A percentile compares a stretch with the other conserved stretches of the same genome.
Conservation (phyloP, 106 monocot species). For the Alisma plantagoaquatica region DNA sequence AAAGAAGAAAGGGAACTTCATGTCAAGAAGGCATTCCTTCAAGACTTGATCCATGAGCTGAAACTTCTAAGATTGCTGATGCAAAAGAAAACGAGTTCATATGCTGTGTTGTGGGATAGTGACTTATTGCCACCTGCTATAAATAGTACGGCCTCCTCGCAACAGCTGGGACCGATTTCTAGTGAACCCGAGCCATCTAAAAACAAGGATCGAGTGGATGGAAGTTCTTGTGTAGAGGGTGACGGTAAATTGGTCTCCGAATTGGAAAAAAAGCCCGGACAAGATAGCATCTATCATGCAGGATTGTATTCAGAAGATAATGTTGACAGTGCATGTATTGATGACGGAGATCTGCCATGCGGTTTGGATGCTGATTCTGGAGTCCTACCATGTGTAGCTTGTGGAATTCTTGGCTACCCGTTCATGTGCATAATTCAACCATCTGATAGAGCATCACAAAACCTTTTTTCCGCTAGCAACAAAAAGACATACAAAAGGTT, state of each 20-base stretch:
- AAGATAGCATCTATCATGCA: too few relatives aligned
- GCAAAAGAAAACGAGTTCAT: conserved; percentile 31
- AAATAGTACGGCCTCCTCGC: conserved; percentile 4
- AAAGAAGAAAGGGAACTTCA: conserved; percentile 90
- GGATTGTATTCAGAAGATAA: not conserved
- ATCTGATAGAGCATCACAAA: conserved; percentile 24
- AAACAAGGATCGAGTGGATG: not conserved
- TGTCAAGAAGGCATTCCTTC: conserved; percentile 79
- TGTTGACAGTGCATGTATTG: conserved; percentile 8
- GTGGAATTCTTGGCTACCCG: conserved; percentile 96
- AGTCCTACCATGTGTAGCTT: conserved; percentile 81
- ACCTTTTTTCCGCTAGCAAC: conserved; percentile 20
- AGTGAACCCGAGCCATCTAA: not conserved
- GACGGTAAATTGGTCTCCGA: not conserved
- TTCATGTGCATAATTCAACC: conserved; percentile 94
- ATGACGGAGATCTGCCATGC: conserved; percentile 55
- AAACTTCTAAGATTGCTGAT: conserved; percentile 40
- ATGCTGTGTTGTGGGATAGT: conserved; percentile 80
- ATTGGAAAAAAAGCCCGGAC: not conserved
- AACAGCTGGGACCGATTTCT: conserved; percentile 1
- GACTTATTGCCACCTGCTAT: conserved; percentile 39
- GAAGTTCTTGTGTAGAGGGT: not conserved
- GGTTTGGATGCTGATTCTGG: conserved; percentile 84
- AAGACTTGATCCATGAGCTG: conserved; percentile 69
- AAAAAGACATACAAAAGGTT: too few relatives aligned